Conservation (phyloP, 2,329 filamentous ascomycete genomes). For the Neonectria punicea region DNA sequence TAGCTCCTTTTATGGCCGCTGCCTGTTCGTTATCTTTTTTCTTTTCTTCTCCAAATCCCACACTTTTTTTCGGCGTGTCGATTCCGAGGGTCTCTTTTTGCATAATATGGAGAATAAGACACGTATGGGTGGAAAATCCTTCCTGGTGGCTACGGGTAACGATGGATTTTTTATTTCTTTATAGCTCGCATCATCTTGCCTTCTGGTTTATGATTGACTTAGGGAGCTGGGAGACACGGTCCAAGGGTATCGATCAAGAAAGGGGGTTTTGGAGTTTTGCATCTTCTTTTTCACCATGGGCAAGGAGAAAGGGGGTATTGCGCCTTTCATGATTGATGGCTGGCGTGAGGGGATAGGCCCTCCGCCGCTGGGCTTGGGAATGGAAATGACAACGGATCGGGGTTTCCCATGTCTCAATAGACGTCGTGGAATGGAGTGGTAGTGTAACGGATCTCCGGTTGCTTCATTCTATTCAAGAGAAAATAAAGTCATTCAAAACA, state of each 20-base stretch:
- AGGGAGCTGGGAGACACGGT: constrained; percentile 7
- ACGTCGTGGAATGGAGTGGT: constrained; percentile 17
- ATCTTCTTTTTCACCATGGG: neutral
- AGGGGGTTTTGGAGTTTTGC: constrained; percentile 12
- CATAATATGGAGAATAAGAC: constrained; percentile 16
- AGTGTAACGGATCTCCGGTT: constrained; percentile 14
- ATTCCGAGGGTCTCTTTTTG: constrained; percentile 4
- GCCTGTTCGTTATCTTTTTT: neutral
- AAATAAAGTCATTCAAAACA: constrained; percentile 7
- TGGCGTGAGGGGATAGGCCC: neutral
- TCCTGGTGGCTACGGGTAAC: neutral
- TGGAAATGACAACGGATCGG: neutral
- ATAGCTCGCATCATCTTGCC: neutral
- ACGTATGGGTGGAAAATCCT: neutral
- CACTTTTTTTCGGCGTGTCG: neutral
- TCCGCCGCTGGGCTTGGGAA: neutral
- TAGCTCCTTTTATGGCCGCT: neutral
- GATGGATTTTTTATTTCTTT: constrained; percentile 1
- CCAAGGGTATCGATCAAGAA: neutral
- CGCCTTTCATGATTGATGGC: neutral
- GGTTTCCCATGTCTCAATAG: constrained; percentile 21
- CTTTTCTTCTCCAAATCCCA: neutral
- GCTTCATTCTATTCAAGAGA: constrained; percentile 7
- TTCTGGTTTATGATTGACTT: neutral
- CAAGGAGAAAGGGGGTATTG: neutral